These are phyloP conservation scores for Neonectria coccinea DNA, from an alignment of 2,329 filamentous ascomycete species.

Conservation along the genomic window DNA sequence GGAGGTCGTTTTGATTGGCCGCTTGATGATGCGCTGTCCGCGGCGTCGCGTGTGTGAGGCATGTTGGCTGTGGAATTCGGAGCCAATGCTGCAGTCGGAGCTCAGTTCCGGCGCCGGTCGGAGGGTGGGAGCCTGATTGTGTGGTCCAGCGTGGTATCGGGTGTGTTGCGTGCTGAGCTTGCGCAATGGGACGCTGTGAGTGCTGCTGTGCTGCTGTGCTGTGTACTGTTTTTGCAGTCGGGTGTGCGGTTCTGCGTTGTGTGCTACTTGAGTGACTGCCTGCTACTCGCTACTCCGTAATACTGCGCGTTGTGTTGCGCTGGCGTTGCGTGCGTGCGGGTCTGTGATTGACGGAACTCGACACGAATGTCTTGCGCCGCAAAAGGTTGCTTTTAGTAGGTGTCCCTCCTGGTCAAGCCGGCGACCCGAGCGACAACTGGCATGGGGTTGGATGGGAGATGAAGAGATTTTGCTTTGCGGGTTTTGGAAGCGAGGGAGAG, in stretches of 20 bases:
- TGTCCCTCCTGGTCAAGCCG: constrained; percentile 36
- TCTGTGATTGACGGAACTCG: constrained; percentile 18
- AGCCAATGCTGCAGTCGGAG: constrained; percentile 1
- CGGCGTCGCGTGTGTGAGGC: constrained; percentile 59
- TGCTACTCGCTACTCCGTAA: background rate
- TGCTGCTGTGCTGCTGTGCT: constrained; percentile 14
- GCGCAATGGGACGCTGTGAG: background rate
- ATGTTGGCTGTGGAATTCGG: constrained; percentile 46
- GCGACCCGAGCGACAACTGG: constrained; percentile 32
- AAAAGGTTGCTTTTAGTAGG: constrained; percentile 29
- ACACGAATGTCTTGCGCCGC: constrained; percentile 3
- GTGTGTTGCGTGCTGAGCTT: constrained; percentile 3
- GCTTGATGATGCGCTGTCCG: constrained; percentile 59
- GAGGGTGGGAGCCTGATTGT: constrained; percentile 3
- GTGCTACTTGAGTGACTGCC: background rate
- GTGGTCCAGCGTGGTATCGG: background rate
- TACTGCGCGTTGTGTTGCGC: constrained; percentile 14
- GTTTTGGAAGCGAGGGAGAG: constrained; percentile 9
- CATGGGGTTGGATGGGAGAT: constrained; percentile 32
- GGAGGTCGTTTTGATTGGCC: constrained; percentile 68
- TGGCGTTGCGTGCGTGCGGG: constrained; percentile 24
- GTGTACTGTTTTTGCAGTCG: background rate
- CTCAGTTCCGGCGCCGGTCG: constrained; percentile 15
- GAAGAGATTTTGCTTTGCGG: constrained; percentile 14
- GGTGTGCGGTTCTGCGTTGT: constrained; percentile 4